A percentile compares a stretch with the other conserved stretches of the same genome.
Conservation (phyloP, 306 rosid genomes). For the Erythrophleum fordii region DNA sequence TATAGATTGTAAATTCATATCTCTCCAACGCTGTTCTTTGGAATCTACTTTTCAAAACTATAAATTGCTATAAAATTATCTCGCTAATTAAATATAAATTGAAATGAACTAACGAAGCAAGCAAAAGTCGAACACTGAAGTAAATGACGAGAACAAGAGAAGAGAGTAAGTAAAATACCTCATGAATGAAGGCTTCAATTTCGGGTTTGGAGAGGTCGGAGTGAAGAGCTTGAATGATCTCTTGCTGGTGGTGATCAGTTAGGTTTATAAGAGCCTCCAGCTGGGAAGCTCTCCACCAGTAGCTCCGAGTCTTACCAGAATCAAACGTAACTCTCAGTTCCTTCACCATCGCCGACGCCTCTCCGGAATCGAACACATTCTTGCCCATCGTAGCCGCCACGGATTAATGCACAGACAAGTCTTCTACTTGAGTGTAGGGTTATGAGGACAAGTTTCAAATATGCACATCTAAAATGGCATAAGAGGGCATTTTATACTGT, state of each 20-base stretch:
- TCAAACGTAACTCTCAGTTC: slow-evolving; percentile 46
- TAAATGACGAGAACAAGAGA: neutral
- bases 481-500: neutral
- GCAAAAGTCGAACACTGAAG: too few relatives aligned
- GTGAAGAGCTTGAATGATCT: slow-evolving; percentile 50
- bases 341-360: slow-evolving; percentile 43
- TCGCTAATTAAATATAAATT: too few relatives aligned
- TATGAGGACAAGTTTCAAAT: neutral
- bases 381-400: slow-evolving; percentile 25
- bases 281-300: slow-evolving; percentile 66
- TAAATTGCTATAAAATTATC: too few relatives aligned
- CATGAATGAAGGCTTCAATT: slow-evolving; percentile 49
- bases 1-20: too few relatives aligned
- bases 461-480: neutral
- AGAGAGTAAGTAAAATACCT: slow-evolving; percentile 20
- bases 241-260: slow-evolving; percentile 40
- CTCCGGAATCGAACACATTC: slow-evolving; percentile 47
- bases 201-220: slow-evolving; percentile 58
- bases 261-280: slow-evolving; percentile 45
- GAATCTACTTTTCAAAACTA: too few relatives aligned
- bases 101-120: too few relatives aligned
- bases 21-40: too few relatives aligned
- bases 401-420: neutral
- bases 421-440: too few relatives aligned
- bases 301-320: slow-evolving; percentile 57